Percentiles rank a stretch among this genome's conserved stretches.
Evolutionary conservation across 805 yeast species (phyloP).

Genomic region (Spathaspora passalidarum): DNA sequence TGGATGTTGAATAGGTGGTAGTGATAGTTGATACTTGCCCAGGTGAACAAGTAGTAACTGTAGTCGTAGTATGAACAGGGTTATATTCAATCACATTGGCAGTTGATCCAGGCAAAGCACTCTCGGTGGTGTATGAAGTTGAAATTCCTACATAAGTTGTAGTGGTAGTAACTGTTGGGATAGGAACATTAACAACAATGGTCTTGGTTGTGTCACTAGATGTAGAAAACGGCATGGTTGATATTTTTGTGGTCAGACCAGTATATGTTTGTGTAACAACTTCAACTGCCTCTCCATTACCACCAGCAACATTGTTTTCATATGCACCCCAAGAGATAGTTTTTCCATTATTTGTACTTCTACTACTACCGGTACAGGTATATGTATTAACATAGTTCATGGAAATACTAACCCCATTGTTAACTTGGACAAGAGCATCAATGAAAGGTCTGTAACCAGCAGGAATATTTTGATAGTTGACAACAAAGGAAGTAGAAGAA

Average conservation of each 20-base stretch:
- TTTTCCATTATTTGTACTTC: conserved; percentile 12
- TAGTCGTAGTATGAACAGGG: conserved; percentile 7
- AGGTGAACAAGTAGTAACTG: background rate
- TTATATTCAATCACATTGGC: conserved; percentile 13
- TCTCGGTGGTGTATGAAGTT: conserved; percentile 10
- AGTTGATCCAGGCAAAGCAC: conserved; percentile 17
- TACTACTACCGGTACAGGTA: conserved; percentile 7
- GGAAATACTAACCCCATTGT: background rate
- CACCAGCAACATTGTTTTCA: conserved; percentile 8
- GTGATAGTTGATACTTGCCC: too few species aligned
- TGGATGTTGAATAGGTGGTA: too few species aligned
- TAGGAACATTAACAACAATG: conserved; percentile 20
- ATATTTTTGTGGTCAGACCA: conserved; percentile 15
- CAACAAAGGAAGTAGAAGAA: conserved; percentile 3
- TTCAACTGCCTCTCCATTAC: conserved; percentile 12
- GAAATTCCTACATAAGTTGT: conserved; percentile 6
- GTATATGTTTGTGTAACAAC: conserved; percentile 19
- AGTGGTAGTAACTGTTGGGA: conserved; percentile 13
- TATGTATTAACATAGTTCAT: conserved; percentile 9
- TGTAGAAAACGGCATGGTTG: conserved; percentile 16
- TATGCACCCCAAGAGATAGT: conserved; percentile 12
- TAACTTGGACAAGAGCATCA: conserved; percentile 5
- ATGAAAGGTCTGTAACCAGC: conserved; percentile 22
- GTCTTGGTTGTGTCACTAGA: conserved; percentile 18
- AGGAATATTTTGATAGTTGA: conserved; percentile 17